Base-by-base conservation (phyloP, 768 basidiomycete species). In the Collybiopsis confluens region DNA sequence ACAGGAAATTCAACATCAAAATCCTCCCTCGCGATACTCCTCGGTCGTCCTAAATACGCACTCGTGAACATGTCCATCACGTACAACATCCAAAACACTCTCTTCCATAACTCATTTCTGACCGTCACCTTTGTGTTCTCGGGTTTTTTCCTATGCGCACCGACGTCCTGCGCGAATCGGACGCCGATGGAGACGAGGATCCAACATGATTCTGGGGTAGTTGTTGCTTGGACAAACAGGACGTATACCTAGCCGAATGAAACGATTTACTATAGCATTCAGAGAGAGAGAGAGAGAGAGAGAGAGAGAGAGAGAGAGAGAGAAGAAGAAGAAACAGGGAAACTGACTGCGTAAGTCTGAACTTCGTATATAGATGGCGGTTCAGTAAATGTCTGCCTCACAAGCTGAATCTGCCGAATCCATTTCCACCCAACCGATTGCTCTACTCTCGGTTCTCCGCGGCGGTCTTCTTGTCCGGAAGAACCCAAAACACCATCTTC, bases 101-200 rank as follows among this genome's bases (percentile, higher is more conserved):
- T 68, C 56, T 83, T 86, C 74, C 81, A 85, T 30, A 82, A 65
- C 59, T 90, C 86, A 40, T 76, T 70, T 56, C 88, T 82, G 1
- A 73, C 57, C 1, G 73, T 71, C 2, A 65, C 68, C 10, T 40
- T 24, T 23, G 26, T 13, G 30, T 20, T 23, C 6, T 38, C 37
- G 15, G 18, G 20, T 15, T 8, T 13, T 20, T 30, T 38, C 27
- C 51, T 23, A 44, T 52, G 51, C 3, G 42, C 51, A 30, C 81
- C 69, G 10, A 81, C 73, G 50, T 82, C 81, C 60, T 82, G 73
- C 1, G 76, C 75, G 0, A 74, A 60, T 6, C 79, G 74, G 24
- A 82, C 67, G 35, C 76, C 75, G 30, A 79, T 62, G 15, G 79
- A 77, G 24, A 73, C 66, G 0, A 75, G 54, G 36, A 69, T 69